These are phyloP conservation scores for Cytospora schulzeri DNA, from an alignment of 2,329 filamentous ascomycete genomes.

Conservation along the genomic window DNA sequence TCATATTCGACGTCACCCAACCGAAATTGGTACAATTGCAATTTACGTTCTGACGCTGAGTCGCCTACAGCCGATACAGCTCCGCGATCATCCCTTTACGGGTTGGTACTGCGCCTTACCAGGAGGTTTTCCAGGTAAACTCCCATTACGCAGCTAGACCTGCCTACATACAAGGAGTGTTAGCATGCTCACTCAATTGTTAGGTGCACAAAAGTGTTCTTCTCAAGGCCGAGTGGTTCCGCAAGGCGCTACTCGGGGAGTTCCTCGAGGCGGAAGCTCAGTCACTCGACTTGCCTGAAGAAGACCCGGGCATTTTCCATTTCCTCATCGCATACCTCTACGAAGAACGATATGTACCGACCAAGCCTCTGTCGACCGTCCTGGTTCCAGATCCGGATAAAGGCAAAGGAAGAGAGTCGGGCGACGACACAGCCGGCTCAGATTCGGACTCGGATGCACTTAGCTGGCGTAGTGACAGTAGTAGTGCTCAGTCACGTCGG, in stretches of 20 bases:
- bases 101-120: constrained; percentile 44
- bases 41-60: constrained; percentile 4
- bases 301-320: constrained; percentile 54
- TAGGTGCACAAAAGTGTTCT: constrained; percentile 52
- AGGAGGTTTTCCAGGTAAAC: constrained; percentile 47
- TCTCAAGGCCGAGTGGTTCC: constrained; percentile 50
- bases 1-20: neutral
- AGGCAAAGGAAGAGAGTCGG: constrained; percentile 43
- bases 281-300: constrained; percentile 52
- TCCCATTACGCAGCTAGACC: neutral
- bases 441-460: constrained; percentile 38
- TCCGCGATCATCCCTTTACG: constrained; percentile 48
- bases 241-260: constrained; percentile 49
- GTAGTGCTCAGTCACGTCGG: constrained; percentile 40
- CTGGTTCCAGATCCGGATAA: constrained; percentile 44
- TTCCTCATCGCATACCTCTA: constrained; percentile 55
- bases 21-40: constrained; percentile 21
- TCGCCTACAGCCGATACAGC: constrained; percentile 44
- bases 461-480: constrained; percentile 41
- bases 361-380: constrained; percentile 45
- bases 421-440: constrained; percentile 36
- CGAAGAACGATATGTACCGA: constrained; percentile 49
- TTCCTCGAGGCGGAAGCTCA: constrained; percentile 51
- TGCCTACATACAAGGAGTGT: neutral
- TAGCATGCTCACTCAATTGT: constrained; percentile 8